Percentiles rank a stretch among this genome's conserved stretches.
Evolutionary conservation across 768 basidiomycete genomes (phyloP).

Genomic region (Gymnopilus junonius): DNA sequence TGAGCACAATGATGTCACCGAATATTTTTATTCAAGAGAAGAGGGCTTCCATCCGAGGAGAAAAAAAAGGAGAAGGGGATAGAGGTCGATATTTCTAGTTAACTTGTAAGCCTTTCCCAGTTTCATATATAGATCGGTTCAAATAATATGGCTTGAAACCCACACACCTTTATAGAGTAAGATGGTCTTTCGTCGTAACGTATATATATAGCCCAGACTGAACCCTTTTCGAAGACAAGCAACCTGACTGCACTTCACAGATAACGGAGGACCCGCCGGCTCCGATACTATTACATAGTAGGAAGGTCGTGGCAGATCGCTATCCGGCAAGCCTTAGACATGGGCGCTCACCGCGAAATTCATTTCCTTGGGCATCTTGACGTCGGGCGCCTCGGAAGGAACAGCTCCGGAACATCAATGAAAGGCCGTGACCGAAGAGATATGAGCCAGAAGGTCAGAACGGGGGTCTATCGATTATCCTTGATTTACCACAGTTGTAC

Average conservation of each 20-base stretch:
- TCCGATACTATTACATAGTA: background rate
- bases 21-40: background rate
- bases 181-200: background rate
- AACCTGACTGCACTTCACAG: background rate
- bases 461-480: background rate
- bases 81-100: background rate
- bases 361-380: slow-evolving; percentile 3
- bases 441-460: background rate
- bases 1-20: background rate
- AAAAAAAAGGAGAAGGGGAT: background rate
- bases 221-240: background rate
- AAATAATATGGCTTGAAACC: background rate
- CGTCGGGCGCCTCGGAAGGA: slow-evolving; percentile 10
- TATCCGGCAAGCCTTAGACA: background rate
- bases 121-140: background rate
- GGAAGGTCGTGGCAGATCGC: background rate
- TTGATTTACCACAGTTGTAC: background rate
- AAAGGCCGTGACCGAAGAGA: background rate
- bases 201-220: background rate
- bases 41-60: background rate
- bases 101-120: background rate
- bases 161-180: background rate
- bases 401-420: background rate
- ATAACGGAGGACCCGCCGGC: background rate
- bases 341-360: background rate